phyloP scores from a whole-genome alignment of 495 filamentous ascomycete genomes.

The Rusavskia elegans region DNA sequence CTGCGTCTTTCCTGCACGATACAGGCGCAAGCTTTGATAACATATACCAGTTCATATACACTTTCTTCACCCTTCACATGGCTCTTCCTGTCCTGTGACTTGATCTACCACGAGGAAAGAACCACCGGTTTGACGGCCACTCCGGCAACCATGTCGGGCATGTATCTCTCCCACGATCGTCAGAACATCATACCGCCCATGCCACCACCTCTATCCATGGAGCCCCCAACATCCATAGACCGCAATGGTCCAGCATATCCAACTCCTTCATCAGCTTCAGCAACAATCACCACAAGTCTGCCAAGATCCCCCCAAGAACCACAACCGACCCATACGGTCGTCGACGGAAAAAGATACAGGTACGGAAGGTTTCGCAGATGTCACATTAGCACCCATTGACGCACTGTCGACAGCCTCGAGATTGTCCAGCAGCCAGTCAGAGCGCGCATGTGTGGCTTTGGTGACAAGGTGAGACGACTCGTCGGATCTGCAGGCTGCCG shows the following conservation, averaged over 20 bases:
- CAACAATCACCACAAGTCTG: slow-evolving; percentile 2
- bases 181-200: not conserved
- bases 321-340: slow-evolving; percentile 2
- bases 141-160: not conserved
- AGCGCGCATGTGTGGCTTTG: slow-evolving; percentile 97
- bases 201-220: slow-evolving; percentile 6
- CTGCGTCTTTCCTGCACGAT: no score
- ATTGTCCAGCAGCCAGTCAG: slow-evolving; percentile 87
- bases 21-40: no score
- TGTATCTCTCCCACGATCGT: slow-evolving; percentile 6
- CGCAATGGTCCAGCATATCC: slow-evolving; percentile 6
- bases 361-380: not conserved
- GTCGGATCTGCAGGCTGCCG: not conserved
- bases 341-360: slow-evolving; percentile 12
- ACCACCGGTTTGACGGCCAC: not conserved
- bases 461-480: slow-evolving; percentile 63
- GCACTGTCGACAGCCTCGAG: slow-evolving; percentile 27
- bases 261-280: slow-evolving; percentile 5
- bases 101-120: not conserved
- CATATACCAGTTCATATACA: no score
- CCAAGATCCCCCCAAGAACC: slow-evolving; percentile 7
- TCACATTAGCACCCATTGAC: not conserved
- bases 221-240: not conserved
- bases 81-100: not conserved
- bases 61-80: no score